These are phyloP conservation scores for Wickerhamiella spandovensis DNA, from an alignment of 805 yeast species.

Conservation along the genomic window DNA sequence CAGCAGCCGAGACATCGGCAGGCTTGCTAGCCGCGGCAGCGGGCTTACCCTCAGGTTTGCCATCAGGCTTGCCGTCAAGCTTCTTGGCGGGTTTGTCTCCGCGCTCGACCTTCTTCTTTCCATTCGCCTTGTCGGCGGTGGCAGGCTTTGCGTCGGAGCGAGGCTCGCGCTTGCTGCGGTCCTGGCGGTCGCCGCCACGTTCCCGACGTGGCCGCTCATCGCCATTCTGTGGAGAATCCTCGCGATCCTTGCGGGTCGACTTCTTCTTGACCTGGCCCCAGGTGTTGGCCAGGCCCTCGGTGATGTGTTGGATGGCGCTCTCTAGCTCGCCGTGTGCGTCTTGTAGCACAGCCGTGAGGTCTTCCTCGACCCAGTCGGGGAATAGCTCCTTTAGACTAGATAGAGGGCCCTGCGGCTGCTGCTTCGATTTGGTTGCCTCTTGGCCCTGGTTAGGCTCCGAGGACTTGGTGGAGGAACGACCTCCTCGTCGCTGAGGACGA, in stretches of 20 bases:
- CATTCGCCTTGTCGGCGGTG: constrained; percentile 8
- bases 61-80: constrained; percentile 12
- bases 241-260: constrained; percentile 38
- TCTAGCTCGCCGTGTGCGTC: constrained; percentile 67
- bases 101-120: constrained; percentile 12
- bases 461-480: constrained; percentile 5
- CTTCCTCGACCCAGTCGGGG: constrained; percentile 89
- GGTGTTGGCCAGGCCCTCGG: constrained; percentile 77
- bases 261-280: constrained; percentile 71
- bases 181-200: neutral
- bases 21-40: constrained; percentile 6
- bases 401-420: constrained; percentile 25
- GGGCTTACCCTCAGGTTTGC: constrained; percentile 3
- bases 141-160: neutral
- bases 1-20: constrained; percentile 14
- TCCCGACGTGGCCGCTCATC: neutral
- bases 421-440: constrained; percentile 23
- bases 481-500: constrained; percentile 4
- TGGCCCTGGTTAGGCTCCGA: constrained; percentile 14
- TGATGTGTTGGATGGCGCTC: constrained; percentile 71
- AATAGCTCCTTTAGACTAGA: constrained; percentile 66
- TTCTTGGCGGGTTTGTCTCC: constrained; percentile 11
- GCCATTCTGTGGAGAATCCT: constrained; percentile 17
- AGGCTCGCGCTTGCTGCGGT: neutral
- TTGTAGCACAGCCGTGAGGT: constrained; percentile 56